These are phyloP conservation scores for peach (Prunus persica) DNA, from an alignment of 306 rosid species.

Conservation along the genomic window Prunus_persica_NCBIv2 NC_034014.1:22261001-22261500, in stretches of 20 bases:
- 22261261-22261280: too few relatives aligned
- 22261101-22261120: conserved; percentile 14
- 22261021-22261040: conserved; percentile 84
- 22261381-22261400: background rate
- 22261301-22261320: background rate
- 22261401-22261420: background rate
- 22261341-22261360: background rate
- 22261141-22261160: background rate
- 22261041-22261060: conserved; percentile 71
- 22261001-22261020: conserved; percentile 97
- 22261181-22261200: too few relatives aligned
- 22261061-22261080: conserved; percentile 57
- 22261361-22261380: background rate
- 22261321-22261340: background rate
- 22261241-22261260: too few relatives aligned
- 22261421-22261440: background rate
- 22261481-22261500: background rate
- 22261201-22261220: too few relatives aligned
- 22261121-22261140: conserved; percentile 10
- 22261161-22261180: background rate
- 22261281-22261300: too few relatives aligned
- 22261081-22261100: conserved; percentile 84
- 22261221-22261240: too few relatives aligned
- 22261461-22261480: background rate
- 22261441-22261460: background rate